Base-by-base conservation (phyloP, 2,329 filamentous ascomycete species). In the Penicillium brevicompactum region DNA sequence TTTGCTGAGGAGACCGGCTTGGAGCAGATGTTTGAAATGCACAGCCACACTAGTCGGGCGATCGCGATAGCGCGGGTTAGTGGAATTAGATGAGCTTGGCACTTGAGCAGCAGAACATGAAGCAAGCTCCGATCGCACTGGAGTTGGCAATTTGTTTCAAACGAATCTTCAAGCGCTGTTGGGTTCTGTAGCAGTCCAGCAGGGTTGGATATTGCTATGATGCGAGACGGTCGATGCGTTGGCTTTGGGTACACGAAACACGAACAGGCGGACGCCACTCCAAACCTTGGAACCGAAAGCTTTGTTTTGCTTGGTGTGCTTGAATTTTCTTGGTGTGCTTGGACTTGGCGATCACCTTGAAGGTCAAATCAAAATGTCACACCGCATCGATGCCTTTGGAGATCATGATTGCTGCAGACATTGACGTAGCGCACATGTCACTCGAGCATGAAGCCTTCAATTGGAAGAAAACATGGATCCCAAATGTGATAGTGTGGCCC, bases 1-100 rank as follows among this genome's bases (percentile, higher is more conserved):
- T 46, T 42, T 37, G 24, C 11, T n/a, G 5, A 27, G 46, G n/a
- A 31, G 22, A 31, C 27, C n/a, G n/a, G 11, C 40, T 42, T 51
- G 18, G 24, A 44, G 18, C 22, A 44, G 40, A 42, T 27, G 34
- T 40, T 49, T 44, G 32, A 46, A 14, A 38, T 21, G 43, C 52
- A 46, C 52, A 54, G 52, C 52, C 52, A 54, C 52, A 51, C 24
- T 45, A 18, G 16, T 14, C 34, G 44, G 44, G n/a, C 45, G 51
- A 53, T 53, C 45, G 45, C 24, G 51, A 34, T 50, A 21, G 41
- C 37, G 30, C 16, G 40, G 30, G 32, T 40, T 47, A 40, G 43
- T 30, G 51, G 41, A 38, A 21, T 41, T 41, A 11, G 43, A 45
- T 46, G 18, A 51, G 32, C 52, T 51, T 54, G 24, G 52, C 47